Conservation (phyloP, 2,329 filamentous ascomycete genomes). For the Colletotrichum trifolii region DNA sequence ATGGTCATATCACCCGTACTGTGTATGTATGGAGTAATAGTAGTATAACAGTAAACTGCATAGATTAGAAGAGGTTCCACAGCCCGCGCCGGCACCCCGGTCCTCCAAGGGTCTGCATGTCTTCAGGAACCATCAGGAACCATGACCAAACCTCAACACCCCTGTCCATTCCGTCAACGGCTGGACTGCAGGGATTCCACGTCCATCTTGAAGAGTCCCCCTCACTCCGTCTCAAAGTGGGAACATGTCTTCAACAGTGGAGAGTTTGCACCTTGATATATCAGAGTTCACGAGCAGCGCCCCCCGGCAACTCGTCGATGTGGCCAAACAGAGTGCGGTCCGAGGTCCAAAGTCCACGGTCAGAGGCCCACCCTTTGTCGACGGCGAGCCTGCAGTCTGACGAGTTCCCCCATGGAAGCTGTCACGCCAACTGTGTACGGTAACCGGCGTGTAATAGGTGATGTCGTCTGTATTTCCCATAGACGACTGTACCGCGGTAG, state of each 20-base stretch:
- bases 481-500: constrained; percentile 13
- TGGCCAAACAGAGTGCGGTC: not conserved
- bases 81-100: not conserved
- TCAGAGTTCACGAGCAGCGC: constrained; percentile 9
- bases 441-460: no score
- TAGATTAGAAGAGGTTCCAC: not conserved
- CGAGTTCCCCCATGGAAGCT: not conserved
- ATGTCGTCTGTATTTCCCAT: not conserved
- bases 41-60: no score
- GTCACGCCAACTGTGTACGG: no score
- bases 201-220: not conserved
- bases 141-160: constrained; percentile 7
- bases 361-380: constrained; percentile 2
- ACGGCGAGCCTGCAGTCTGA: no score
- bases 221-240: not conserved
- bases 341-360: constrained; percentile 1
- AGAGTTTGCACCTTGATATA: constrained; percentile 20
- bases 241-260: constrained; percentile 13
- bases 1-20: no score
- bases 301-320: no score
- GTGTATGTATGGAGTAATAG: no score
- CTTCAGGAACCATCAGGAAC: no score
- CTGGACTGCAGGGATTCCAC: constrained; percentile 19
- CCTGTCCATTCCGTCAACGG: constrained; percentile 16
- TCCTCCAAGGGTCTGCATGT: no score